phyloP scores from a whole-genome alignment of 2,329 filamentous ascomycete genomes.

The Pleurostoma richardsiae region DNA sequence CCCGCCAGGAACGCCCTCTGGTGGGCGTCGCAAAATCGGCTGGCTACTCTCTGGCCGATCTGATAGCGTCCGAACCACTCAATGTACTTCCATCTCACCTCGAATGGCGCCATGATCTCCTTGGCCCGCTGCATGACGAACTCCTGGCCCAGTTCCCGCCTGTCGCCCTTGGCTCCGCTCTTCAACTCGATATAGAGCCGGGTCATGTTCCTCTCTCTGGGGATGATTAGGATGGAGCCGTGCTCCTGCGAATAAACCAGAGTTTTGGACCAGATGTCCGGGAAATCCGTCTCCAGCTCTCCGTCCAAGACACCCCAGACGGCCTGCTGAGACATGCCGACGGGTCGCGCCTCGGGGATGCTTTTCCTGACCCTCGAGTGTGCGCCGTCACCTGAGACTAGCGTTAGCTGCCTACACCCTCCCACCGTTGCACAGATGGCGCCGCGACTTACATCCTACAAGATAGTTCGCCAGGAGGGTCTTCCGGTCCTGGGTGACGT shows the following conservation, averaged over 20 bases:
- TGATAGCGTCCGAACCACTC: constrained; percentile 55
- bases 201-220: constrained; percentile 53
- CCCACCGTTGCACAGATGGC: too few relatives aligned
- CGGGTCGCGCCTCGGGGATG: constrained; percentile 35
- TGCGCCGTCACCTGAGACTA: constrained; percentile 38
- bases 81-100: constrained; percentile 28
- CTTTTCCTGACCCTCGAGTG: constrained; percentile 47
- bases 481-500: constrained; percentile 42
- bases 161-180: constrained; percentile 15
- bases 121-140: constrained; percentile 52
- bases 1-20: constrained; percentile 52
- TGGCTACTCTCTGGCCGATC: constrained; percentile 54
- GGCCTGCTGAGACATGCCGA: constrained; percentile 26
- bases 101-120: constrained; percentile 36
- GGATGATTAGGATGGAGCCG: constrained; percentile 55
- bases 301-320: constrained; percentile 56
- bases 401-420: too few relatives aligned
- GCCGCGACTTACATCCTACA: constrained; percentile 53
- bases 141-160: constrained; percentile 34
- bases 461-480: constrained; percentile 55
- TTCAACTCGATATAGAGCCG: constrained; percentile 29
- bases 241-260: constrained; percentile 46
- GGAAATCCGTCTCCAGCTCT: constrained; percentile 53
- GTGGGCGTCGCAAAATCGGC: constrained; percentile 48
- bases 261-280: constrained; percentile 56